Conservation (phyloP, 2,329 filamentous ascomycete genomes). For the Akanthomyces uredinophilus region DNA sequence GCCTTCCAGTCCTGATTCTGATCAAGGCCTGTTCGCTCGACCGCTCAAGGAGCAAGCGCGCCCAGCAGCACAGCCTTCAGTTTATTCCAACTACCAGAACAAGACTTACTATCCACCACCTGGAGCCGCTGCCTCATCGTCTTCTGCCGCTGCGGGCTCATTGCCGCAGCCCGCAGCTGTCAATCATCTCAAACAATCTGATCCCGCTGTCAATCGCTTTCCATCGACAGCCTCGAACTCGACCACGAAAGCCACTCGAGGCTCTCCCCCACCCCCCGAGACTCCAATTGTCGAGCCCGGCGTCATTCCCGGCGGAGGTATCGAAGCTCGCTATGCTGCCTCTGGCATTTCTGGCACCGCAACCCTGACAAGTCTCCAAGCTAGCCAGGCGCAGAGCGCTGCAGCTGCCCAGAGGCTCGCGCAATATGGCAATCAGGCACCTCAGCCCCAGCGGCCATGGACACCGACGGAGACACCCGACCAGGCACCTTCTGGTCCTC, state of each 20-base stretch:
- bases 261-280: slow-evolving; percentile 91
- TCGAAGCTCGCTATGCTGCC: slow-evolving; percentile 86
- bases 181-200: slow-evolving; percentile 29
- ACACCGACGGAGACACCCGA: slow-evolving; percentile 90
- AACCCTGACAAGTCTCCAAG: slow-evolving; percentile 68
- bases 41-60: slow-evolving; percentile 42
- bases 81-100: slow-evolving; percentile 47
- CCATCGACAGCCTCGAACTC: slow-evolving; percentile 86
- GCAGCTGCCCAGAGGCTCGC: slow-evolving; percentile 76
- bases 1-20: slow-evolving; percentile 69
- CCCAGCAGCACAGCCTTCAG: slow-evolving; percentile 35
- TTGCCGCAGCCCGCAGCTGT: slow-evolving; percentile 19
- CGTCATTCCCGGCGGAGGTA: slow-evolving; percentile 67
- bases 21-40: slow-evolving; percentile 76
- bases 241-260: slow-evolving; percentile 84
- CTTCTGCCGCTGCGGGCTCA: slow-evolving; percentile 29
- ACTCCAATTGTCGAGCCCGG: slow-evolving; percentile 76
- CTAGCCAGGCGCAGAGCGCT: slow-evolving; percentile 60
- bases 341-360: slow-evolving; percentile 83
- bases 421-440: slow-evolving; percentile 59
- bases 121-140: slow-evolving; percentile 32
- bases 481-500: slow-evolving; percentile 80
- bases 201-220: slow-evolving; percentile 55
- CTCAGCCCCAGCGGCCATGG: slow-evolving; percentile 61
- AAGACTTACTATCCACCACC: slow-evolving; percentile 59